phyloP scores from a whole-genome alignment of 441 rosid genomes.

The Erodium trifolium region DNA sequence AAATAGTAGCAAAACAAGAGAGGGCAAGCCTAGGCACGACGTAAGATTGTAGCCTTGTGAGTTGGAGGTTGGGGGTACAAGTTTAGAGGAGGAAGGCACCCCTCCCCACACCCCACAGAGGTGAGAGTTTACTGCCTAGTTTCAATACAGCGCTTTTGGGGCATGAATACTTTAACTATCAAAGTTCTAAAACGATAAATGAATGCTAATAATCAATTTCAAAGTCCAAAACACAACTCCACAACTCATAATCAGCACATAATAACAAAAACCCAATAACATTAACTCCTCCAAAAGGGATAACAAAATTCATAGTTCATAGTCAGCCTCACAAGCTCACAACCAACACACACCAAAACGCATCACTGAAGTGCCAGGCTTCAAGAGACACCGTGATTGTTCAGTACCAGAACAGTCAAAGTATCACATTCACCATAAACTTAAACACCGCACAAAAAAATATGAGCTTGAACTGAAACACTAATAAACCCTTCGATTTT shows the following conservation, averaged over 20 bases:
- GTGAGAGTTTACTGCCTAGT: neutral
- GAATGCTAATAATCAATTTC: neutral
- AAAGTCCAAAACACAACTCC: neutral
- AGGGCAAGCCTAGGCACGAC: neutral
- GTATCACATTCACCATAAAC: neutral
- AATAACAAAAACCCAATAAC: conserved; percentile 8
- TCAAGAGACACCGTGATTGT: neutral
- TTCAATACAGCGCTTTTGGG: neutral
- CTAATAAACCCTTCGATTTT: neutral
- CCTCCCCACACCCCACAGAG: neutral
- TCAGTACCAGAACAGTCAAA: neutral
- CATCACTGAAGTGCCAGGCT: neutral
- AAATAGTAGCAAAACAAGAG: neutral
- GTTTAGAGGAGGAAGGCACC: neutral
- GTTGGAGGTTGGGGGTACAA: neutral
- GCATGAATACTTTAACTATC: neutral
- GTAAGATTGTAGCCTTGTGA: neutral
- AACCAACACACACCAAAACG: neutral
- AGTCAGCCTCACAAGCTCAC: neutral
- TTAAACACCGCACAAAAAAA: neutral
- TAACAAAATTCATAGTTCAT: neutral
- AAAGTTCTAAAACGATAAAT: neutral
- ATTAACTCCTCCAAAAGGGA: neutral
- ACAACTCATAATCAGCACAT: conserved; percentile 9
- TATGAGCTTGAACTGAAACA: neutral